Conservation (phyloP, 2,329 filamentous ascomycete species). For the Geosmithia morbida region DNA sequence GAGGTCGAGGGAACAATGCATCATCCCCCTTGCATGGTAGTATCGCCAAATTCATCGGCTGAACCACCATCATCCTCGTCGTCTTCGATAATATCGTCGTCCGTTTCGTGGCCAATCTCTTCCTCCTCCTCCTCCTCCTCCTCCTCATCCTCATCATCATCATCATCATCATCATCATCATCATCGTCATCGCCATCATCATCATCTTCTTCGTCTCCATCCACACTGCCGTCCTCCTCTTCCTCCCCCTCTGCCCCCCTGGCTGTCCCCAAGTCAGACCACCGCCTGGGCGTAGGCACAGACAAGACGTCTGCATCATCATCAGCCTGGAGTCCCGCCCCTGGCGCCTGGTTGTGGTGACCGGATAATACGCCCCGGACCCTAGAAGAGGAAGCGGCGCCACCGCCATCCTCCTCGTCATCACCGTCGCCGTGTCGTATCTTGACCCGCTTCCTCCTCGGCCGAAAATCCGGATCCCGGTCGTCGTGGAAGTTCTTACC, state of each 20-base stretch:
- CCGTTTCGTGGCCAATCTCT: no score
- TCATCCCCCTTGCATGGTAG: not conserved
- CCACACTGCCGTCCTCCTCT: not conserved
- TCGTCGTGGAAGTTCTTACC: constrained; percentile 26
- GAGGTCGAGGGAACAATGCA: not conserved
- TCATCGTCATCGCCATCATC: constrained; percentile 5
- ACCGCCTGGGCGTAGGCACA: constrained; percentile 18
- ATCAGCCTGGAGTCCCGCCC: not conserved
- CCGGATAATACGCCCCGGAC: constrained; percentile 2
- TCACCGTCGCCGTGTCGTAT: constrained; percentile 8
- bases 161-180: not conserved
- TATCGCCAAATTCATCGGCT: constrained; percentile 3
- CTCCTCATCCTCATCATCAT: constrained; percentile 4
- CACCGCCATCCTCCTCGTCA: constrained; percentile 5
- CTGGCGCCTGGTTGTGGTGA: not conserved
- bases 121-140: constrained; percentile 9
- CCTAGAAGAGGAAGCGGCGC: constrained; percentile 5
- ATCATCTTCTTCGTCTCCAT: constrained; percentile 4
- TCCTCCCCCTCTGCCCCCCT: constrained; percentile 7
- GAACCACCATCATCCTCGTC: constrained; percentile 3
- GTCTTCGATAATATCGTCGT: constrained; percentile 12
- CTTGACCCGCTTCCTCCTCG: constrained; percentile 9
- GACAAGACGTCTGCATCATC: constrained; percentile 9
- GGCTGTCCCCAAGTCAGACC: constrained; percentile 13
- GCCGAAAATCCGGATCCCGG: constrained; percentile 23